phyloP scores from a whole-genome alignment of 352 stramenopile species.

The Phytophthora idaei region DNA sequence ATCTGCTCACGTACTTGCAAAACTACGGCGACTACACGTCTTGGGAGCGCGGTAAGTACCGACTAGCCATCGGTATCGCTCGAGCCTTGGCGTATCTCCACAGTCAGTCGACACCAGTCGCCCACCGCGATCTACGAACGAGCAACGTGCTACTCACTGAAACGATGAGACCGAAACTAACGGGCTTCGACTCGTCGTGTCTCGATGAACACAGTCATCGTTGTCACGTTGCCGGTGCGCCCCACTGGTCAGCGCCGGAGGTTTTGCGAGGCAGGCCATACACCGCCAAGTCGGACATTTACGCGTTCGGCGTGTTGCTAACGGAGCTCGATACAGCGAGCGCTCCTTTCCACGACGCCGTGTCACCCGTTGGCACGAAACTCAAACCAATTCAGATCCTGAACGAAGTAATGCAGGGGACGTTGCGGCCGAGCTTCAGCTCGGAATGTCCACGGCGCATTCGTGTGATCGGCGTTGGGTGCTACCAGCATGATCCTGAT shows the following conservation, averaged over 20 bases:
- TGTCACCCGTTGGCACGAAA: constrained; percentile 28
- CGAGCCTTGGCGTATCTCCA: constrained; percentile 47
- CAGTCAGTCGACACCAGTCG: constrained; percentile 24
- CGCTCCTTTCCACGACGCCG: constrained; percentile 36
- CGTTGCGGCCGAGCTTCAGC: constrained; percentile 50
- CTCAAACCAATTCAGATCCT: constrained; percentile 50
- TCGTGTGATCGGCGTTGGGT: constrained; percentile 43
- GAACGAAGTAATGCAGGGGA: constrained; percentile 52
- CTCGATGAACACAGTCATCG: constrained; percentile 30
- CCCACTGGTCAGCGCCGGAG: constrained; percentile 46
- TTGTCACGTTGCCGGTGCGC: constrained; percentile 15
- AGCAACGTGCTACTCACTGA: constrained; percentile 44
- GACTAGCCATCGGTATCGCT: constrained; percentile 38
- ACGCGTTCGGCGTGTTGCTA: constrained; percentile 47
- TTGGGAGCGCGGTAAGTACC: constrained; percentile 37
- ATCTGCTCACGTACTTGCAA: constrained; percentile 30
- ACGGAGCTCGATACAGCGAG: constrained; percentile 38
- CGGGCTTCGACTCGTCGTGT: constrained; percentile 44
- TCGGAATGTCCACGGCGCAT: constrained; percentile 46
- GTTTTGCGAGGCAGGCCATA: constrained; percentile 32
- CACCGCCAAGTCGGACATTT: constrained; percentile 42
- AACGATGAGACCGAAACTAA: constrained; percentile 41
- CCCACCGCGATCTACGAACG: constrained; percentile 53
- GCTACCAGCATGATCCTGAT: constrained; percentile 46
- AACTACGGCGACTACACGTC: constrained; percentile 8